Base-by-base conservation (phyloP, 2,329 filamentous ascomycete genomes). In the Lachnellula cervina region DNA sequence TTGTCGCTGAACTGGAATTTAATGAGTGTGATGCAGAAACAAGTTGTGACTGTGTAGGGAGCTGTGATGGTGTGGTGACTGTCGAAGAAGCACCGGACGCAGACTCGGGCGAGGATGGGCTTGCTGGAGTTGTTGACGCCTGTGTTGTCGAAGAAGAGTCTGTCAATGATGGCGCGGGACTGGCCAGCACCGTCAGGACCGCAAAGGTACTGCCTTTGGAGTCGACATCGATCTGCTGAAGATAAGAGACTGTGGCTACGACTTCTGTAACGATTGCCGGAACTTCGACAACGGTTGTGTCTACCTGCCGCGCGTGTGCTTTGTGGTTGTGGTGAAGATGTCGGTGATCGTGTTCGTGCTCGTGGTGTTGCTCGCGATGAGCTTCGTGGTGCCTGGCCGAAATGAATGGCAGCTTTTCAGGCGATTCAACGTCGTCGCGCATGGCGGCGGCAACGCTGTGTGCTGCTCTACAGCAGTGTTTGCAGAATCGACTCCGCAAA, bases 371-470 rank as follows among this genome's bases (percentile, higher is more conserved):
- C 64, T 68, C 66, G 52, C 65, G 66, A 62, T 70, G 67, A 69
- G 65, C 67, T 49, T 44, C 57, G 52, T 69, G 59, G 59, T 64
- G 58, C 60, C 58, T 60, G 57, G 65, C 63, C 67, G 68, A 64
- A 70, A 69, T 49, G 68, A 70, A 62, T 70, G 68, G 69, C 69
- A 67, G 62, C 63, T 58, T 54, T 51, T 61, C 59, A 44, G 49
- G 42, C n/a, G 42, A 35, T 23, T 37, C 42, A 45, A 53, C 58
- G 59, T 55, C 54, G 57, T 64, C 59, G 55, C 54, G 59, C 66
- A 68, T 69, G 59, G 63, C 64, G 60, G 51, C 59, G 47, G 54
- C 49, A 17, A 38, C 25, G 25, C 32, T 21, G 13, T 51, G 46
- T 64, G 62, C 64, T 59, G 66, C 64, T 67, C 64, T 61, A 64